Evolutionary conservation across 2,329 filamentous ascomycete genomes (phyloP).

Genomic region (Cercospora beticola): DNA sequence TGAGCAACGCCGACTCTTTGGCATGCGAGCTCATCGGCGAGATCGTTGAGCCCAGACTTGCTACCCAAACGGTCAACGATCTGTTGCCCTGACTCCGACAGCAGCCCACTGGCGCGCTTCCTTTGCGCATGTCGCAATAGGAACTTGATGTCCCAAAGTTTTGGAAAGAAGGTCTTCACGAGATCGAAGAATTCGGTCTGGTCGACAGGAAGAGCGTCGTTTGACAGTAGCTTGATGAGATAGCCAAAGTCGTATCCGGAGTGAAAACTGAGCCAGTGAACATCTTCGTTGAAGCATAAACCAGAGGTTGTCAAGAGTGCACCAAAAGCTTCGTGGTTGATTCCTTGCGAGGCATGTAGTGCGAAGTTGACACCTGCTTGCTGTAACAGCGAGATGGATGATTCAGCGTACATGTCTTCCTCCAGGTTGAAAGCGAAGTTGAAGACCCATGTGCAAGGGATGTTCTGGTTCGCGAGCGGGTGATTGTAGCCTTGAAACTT

Average conservation of each 20-base stretch:
- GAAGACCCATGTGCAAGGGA: slow-evolving; percentile 96
- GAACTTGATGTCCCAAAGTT: slow-evolving; percentile 94
- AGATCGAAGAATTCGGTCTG: slow-evolving; percentile 86
- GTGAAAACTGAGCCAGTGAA: slow-evolving; percentile 97
- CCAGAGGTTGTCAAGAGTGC: slow-evolving; percentile 88
- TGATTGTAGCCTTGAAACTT: slow-evolving; percentile 45
- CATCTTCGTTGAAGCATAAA: slow-evolving; percentile 79
- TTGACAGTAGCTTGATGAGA: slow-evolving; percentile 87
- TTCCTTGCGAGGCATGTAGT: slow-evolving; percentile 80
- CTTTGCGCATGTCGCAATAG: slow-evolving; percentile 83
- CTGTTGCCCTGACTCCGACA: slow-evolving; percentile 36
- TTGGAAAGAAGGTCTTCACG: slow-evolving; percentile 90
- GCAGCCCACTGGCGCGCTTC: slow-evolving; percentile 16
- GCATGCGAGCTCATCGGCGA: slow-evolving; percentile 88
- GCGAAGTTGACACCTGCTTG: slow-evolving; percentile 91
- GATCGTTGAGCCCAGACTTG: slow-evolving; percentile 88
- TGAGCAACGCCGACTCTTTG: slow-evolving; percentile 85
- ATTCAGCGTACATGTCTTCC: slow-evolving; percentile 96
- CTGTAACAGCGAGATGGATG: slow-evolving; percentile 86
- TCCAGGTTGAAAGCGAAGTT: slow-evolving; percentile 96
- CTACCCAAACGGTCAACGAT: slow-evolving; percentile 82
- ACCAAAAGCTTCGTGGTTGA: slow-evolving; percentile 86
- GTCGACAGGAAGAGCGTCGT: slow-evolving; percentile 78
- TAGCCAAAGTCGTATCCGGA: slow-evolving; percentile 98
- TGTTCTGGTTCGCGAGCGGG: slow-evolving; percentile 44